These are phyloP conservation scores for Colletotrichum noveboracense DNA, from an alignment of 2,329 filamentous ascomycete genomes.

Conservation along the genomic window DNA sequence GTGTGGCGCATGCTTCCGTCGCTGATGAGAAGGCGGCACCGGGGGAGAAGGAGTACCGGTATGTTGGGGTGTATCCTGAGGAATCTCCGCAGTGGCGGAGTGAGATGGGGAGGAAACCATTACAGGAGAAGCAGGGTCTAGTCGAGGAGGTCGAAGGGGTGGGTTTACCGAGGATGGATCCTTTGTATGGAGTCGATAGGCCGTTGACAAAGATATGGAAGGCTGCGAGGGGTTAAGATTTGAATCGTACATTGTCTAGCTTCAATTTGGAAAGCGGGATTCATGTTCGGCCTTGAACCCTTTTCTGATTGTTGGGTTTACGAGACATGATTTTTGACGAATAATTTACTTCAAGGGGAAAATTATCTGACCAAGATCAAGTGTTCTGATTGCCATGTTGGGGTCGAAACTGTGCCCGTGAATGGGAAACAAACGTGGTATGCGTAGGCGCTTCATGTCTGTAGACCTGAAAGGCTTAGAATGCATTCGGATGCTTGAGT, in stretches of 20 bases:
- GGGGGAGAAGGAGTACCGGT: conserved; percentile 19
- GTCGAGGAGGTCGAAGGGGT: not conserved
- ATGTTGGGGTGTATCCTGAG: conserved; percentile 27
- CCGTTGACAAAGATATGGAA: conserved; percentile 8
- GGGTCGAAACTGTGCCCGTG: not conserved
- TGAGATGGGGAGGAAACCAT: not conserved
- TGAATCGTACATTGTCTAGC: not conserved
- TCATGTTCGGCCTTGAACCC: not conserved
- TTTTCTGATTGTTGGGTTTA: not conserved
- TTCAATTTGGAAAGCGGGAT: not conserved
- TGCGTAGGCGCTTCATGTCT: not conserved
- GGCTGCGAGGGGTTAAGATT: not conserved
- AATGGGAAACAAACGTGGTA: not conserved
- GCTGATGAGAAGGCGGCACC: not conserved
- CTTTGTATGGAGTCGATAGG: not conserved
- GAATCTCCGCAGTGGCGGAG: not conserved
- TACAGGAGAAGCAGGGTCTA: not conserved
- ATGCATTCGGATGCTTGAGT: not conserved
- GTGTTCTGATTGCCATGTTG: not conserved
- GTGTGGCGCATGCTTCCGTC: conserved; percentile 24
- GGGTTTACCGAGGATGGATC: not conserved
- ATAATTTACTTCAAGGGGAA: not conserved
- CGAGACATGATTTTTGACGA: not conserved
- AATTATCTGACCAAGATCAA: not conserved
- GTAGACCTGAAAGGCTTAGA: not conserved